Base-by-base conservation (phyloP, 805 yeast species). In the Pichia scutulata region DNA sequence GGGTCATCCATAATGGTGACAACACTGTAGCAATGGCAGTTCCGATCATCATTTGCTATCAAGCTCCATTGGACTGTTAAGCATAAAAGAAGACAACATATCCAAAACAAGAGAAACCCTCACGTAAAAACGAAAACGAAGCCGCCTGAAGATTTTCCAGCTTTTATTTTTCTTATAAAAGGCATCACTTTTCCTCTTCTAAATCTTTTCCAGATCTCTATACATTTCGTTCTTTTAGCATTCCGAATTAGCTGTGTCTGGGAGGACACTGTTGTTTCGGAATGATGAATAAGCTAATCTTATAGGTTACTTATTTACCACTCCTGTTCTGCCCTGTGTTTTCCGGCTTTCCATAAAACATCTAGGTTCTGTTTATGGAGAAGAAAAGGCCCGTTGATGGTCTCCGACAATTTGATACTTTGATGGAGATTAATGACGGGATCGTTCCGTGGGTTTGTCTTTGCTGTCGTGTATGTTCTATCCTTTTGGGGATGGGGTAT, bases 321-420 rank as follows among this genome's bases (percentile, higher is more conserved):
- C 67, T 65, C 63, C 64, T 56, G 55, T 57, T 67, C 60, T 60
- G 63, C 58, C 66, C 52, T 57, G 66, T 54, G 22, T 67, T 62
- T 56, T 62, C 37, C 37, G 37, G 60, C 49, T 37, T 56, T 49
- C 43, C 57, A 55, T 52, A 58, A 59, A 67, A 50, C 53, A 55
- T 39, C 56, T 61, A 60, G 66, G 71, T 56, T 64, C 66, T 59
- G 59, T 51, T 63, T 54, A 60, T 47, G 68, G 68, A 64, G 68
- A 52, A 64, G 63, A 64, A 23, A 7, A 57, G 60, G 65, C 65
- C 56, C 46, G 49, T 26, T 25, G 46, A 23, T 28, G 18, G 22
- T 14, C 48, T 30, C 41, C 22, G 19, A 21, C 47, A 53, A 57
- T 52, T 62, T 62, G 67, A 63, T 63, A 63, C 67, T 60, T 63